A percentile compares a stretch with the other conserved stretches of the same genome.
Conservation (phyloP, 257 asterid species). For the Hygrophila difformis region DNA sequence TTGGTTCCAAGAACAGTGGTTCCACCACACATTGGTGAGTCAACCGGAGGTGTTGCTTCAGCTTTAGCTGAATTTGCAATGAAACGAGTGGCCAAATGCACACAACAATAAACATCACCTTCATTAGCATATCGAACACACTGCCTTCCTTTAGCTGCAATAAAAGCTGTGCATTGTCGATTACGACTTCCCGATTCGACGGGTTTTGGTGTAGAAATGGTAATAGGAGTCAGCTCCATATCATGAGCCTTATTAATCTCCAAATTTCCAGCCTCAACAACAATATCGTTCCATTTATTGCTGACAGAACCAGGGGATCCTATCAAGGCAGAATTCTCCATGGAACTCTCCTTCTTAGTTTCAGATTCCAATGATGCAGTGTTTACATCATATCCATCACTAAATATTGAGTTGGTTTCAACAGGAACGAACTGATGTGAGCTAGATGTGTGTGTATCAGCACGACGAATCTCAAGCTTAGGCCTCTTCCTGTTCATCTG, state of each 20-base stretch:
- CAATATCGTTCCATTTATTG: constrained; percentile 61
- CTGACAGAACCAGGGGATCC: constrained; percentile 32
- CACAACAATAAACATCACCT: constrained; percentile 89
- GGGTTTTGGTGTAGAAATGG: constrained; percentile 30
- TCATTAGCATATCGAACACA: constrained; percentile 93
- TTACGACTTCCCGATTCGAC: constrained; percentile 42
- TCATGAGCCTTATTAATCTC: constrained; percentile 36
- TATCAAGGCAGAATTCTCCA: constrained; percentile 24
- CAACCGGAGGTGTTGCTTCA: constrained; percentile 37
- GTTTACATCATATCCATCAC: constrained; percentile 31
- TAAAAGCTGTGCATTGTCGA: constrained; percentile 81
- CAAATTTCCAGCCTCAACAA: constrained; percentile 53
- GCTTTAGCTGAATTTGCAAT: constrained; percentile 42
- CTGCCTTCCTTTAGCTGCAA: constrained; percentile 89
- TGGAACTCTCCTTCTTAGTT: constrained; percentile 28
- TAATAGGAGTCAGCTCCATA: constrained; percentile 40
- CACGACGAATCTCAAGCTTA: constrained; percentile 97
- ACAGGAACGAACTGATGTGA: constrained; percentile 44
- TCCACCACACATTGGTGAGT: constrained; percentile 88
- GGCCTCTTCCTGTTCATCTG: constrained; percentile 79
- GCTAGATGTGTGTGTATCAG: constrained; percentile 60
- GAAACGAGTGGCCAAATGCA: constrained; percentile 78
- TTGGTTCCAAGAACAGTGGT: constrained; percentile 94
- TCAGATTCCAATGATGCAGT: constrained; percentile 35
- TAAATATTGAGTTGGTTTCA: constrained; percentile 40